These are phyloP conservation scores for Boletus sensibilis DNA, from an alignment of 768 basidiomycete species.

Conservation along the genomic window DNA sequence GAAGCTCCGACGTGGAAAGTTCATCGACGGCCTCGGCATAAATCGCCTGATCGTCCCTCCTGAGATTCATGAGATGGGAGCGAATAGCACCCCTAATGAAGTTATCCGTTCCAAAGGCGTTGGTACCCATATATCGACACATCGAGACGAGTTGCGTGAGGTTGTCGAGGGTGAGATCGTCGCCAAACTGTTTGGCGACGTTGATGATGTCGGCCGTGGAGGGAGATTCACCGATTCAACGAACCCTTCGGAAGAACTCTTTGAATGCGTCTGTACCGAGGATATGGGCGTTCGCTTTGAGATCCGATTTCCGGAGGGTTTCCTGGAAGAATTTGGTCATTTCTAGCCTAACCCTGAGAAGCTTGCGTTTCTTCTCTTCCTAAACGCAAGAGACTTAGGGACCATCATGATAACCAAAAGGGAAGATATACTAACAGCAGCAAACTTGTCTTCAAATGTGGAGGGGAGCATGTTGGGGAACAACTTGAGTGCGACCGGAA, in stretches of 20 bases:
- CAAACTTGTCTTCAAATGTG: conserved; percentile 96
- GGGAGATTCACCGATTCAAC: conserved; percentile 93
- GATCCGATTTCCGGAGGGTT: conserved; percentile 89
- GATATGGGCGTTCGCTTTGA: conserved; percentile 91
- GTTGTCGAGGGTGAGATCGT: conserved; percentile 97
- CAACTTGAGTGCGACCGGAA: conserved; percentile 93
- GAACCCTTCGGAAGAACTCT: conserved; percentile 98
- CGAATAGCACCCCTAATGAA: conserved; percentile 93
- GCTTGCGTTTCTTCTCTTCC: conserved; percentile 97
- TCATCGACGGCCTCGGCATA: conserved; percentile 85
- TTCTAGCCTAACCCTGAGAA: conserved; percentile 90
- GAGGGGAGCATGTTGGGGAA: conserved; percentile 99
- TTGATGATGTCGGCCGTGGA: conserved; percentile 86
- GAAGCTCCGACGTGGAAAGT: conserved; percentile 87
- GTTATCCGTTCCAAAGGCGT: conserved; percentile 98
- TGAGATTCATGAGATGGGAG: conserved; percentile 73
- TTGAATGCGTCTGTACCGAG: conserved; percentile 96
- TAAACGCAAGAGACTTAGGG: conserved; percentile 27
- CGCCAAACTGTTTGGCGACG: conserved; percentile 96
- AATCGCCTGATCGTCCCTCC: conserved; percentile 93
- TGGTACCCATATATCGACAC: conserved; percentile 97
- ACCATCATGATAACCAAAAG: neutral
- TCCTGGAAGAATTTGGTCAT: conserved; percentile 99
- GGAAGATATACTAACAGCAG: conserved; percentile 57
- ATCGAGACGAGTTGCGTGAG: conserved; percentile 97